Base-by-base conservation (phyloP, 2,329 filamentous ascomycete species). In the Aspergillus versicolor region DNA sequence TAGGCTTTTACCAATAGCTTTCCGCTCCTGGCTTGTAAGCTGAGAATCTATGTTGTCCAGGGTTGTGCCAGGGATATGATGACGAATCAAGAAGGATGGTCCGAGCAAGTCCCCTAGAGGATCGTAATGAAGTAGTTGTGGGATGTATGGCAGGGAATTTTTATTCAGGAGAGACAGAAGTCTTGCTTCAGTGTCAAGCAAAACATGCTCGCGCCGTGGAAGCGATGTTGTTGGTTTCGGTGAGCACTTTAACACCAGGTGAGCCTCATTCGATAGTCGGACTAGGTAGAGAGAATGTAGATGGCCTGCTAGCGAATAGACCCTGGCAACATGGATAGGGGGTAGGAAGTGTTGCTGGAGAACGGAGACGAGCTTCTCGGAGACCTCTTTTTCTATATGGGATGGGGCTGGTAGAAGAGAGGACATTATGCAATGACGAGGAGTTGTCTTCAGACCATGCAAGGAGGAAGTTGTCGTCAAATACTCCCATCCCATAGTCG, bases 131-230 rank as follows among this genome's bases (percentile, higher is more conserved):
- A 77, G 65, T 5, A 77, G 63, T 27, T 68, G 68, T 0, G 76
- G 75, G 42, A 76, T 70, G 52, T 66, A 72, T 34, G 74, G 66
- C 21, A 69, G 67, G 21, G 63, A 61, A 55, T 65, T 68, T 32
- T 70, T 67, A 8, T 62, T 66, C 5, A 79, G 65, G 11, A 78
- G 62, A n/a, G 67, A 62, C 17, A 77, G 69, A 12, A 72, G 70
- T 17, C 65, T 65, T 15, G 74, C 75, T 63, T 79, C 77, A 5
- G 72, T 75, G 54, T 76, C 71, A 7, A 79, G 70, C 37, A 67
- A 66, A 37, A 64, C 60, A 42, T 71, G 67, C 59, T 79, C 75
- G 44, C 73, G 70, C 41, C 76, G 73, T 40, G 78, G 65, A 27
- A 78, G 68, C n/a, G 68, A 67, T 9, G 70, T 71, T 30, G 67